Evolutionary conservation across 1,284 basidiomycete genomes (phyloP), one percentile per base, ranked within the genome.

Genomic region (Rhodotorula glutinis): DNA sequence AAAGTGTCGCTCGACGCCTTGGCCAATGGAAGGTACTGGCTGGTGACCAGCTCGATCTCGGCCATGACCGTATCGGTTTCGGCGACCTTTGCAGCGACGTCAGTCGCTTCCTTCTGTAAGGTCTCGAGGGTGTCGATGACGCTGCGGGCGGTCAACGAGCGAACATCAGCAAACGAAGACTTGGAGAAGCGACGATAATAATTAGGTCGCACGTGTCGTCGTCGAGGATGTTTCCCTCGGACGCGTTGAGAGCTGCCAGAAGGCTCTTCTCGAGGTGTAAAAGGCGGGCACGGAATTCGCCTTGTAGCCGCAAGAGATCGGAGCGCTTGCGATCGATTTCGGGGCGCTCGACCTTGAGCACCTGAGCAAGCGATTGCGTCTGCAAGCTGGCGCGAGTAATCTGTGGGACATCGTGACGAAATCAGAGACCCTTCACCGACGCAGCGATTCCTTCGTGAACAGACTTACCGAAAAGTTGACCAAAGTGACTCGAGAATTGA

Each of bases 261-360:
- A 99, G 85, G 25, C 94, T 84, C 78, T 93, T 92, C 79, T 99
- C 96, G 52, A 99, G 84, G 27, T 92, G 94, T 55, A 92, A 86
- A 55, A 98, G 85, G 10, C 94, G 88, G 17, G 98, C 85, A 43
- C 90, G 86, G 86, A 98, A 98, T 81, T 98, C 96, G 62, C 96
- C 95, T 80, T 99, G 96, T 29, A 96, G 87, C 81, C 97, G 97
- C 87, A 98, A 92, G 69, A 99, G 84, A 77, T 98, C 95, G n/a
- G 92, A 94, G 57, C 96, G 85, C 82, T 96, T 98, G 76, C 88
- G 86, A 79, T 99, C 96, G 2, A 93, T 94, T 76, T 98, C 96
- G 0, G 97, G 93, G 19, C 96, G 86, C 78, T 99, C 96, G 53
- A 92, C 91, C 78, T 95, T 95, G 70, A 99, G 85, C 3, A 98